Base-by-base conservation (phyloP, 2,329 filamentous ascomycete species). In the Stenocarpella maydis region DNA sequence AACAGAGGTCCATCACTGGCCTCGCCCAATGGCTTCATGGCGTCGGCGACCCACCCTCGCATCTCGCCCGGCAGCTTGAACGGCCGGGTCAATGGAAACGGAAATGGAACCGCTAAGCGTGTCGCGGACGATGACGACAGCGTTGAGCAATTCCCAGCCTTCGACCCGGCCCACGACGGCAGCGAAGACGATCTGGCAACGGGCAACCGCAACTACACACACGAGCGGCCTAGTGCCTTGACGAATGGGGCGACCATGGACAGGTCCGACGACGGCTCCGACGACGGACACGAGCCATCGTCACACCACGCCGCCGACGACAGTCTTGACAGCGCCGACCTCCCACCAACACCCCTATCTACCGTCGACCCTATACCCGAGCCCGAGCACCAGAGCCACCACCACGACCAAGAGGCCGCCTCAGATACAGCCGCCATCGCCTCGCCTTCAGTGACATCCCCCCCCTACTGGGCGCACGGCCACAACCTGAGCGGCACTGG, bases 391-490 rank as follows among this genome's bases (percentile, higher is more conserved):
- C 52, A 39, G 31, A 53, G 15, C 12, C 41, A 34, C 41, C 52
- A 63, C 19, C 58, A 19, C 10, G 24, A 45, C 17, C 39, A 45
- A 21, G 53, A 67, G 12, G n/a, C 71, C 26, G 24, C 39, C 37
- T 28, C 21, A 34, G 41, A 21, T 26, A 8, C 63, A 8, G 49
- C 54, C 1, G 28, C 34, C 28, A 14, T 75, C 8, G 73, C 75
- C 9, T 76, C 75, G 12, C 73, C 80, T 12, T 49, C 67, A 4
- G 71, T 80, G 28, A 79, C 75, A 2, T 79, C 80, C 21, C 83
- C 83, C 24, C 83, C 83, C 6, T 85, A 85, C 75, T 85, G 83
- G 83, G 73, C 75, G 55, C 79, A 78, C 68, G 72, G 70, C 43
- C 71, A 73, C 53, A 34, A 19, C 28, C 21, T n/a, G 21, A 68